Base-by-base conservation (phyloP, 768 basidiomycete species). In the Sporobolomyces phaffii region DNA sequence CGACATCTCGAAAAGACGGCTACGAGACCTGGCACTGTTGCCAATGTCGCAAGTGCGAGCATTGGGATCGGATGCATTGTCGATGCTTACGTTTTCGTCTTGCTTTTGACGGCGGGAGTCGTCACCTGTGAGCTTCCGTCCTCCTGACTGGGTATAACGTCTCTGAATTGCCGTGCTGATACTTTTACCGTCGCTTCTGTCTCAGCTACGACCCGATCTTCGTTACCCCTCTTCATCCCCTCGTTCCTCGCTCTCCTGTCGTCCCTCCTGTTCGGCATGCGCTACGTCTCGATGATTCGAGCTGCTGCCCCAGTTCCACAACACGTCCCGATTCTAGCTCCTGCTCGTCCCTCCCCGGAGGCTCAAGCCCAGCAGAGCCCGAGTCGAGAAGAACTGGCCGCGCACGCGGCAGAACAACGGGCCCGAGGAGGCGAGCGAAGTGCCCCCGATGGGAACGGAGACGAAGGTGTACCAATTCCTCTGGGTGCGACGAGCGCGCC, bases 241-340 rank as follows among this genome's bases (percentile, higher is more conserved):
- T 57, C 66, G 0, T 75, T 75, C 69, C 58, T 75, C 48, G 62
- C 69, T 11, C 62, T 68, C 65, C 45, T 75, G 24, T 62, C 65
- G 6, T 67, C 68, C 33, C 44, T 73, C 43, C 56, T 73, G 6
- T 75, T 75, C 61, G 75, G 75, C 22, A 60, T 72, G 48, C 67
- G 73, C 5, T 74, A 72, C 56, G 63, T 72, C 14, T 57, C 70
- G 31, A 36, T 59, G 29, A 74, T 75, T 33, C 61, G 73, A 10
- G 65, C 66, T 13, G 58, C 69, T n/a, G 66, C 69, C 5, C 65
- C 65, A 5, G 43, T 28, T 20, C 56, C 47, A 52, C 38, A 38
- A 38, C 38, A 9, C 38, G 38, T 40, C 40, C 31, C 43, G 33
- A 47, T 4, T 18, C 50, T 33, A 5, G 15, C 67, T 0, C 34